These are phyloP conservation scores for Monosporascus sp. DNA, from an alignment of 2,329 filamentous ascomycete genomes.

Conservation along the genomic window DNA sequence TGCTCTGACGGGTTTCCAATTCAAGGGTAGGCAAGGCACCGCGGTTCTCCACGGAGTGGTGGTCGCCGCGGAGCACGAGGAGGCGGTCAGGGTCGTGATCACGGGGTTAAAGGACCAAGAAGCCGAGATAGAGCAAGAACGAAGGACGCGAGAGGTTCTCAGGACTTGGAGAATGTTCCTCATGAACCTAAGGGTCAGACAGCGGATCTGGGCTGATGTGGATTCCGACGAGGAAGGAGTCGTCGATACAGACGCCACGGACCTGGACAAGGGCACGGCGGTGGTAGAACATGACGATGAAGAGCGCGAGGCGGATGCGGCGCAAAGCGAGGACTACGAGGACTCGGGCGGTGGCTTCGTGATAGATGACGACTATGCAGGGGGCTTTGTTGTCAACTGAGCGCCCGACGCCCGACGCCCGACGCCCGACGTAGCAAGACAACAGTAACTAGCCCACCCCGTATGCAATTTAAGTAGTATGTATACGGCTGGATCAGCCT, in stretches of 20 bases:
- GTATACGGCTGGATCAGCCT: no score
- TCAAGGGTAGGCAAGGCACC: constrained; percentile 79
- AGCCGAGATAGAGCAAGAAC: constrained; percentile 58
- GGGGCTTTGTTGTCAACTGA: constrained; percentile 39
- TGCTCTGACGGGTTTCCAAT: constrained; percentile 85
- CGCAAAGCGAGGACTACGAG: constrained; percentile 36
- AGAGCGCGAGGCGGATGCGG: constrained; percentile 31
- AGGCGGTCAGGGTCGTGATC: constrained; percentile 67
- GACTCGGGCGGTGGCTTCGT: constrained; percentile 37
- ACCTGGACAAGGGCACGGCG: constrained; percentile 28
- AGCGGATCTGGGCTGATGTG: constrained; percentile 62
- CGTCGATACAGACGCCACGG: constrained; percentile 23
- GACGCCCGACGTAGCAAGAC: background rate
- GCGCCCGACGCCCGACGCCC: constrained; percentile 6
- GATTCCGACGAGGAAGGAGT: constrained; percentile 40
- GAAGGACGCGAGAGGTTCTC: constrained; percentile 55
- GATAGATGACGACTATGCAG: constrained; percentile 29
- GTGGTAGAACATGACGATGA: constrained; percentile 25
- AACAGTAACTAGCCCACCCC: no score
- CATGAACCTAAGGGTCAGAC: constrained; percentile 68
- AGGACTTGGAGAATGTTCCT: constrained; percentile 72
- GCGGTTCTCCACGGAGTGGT: constrained; percentile 76
- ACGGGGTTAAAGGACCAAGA: constrained; percentile 62
- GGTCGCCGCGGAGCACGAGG: constrained; percentile 64
- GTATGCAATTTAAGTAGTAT: no score